A percentile compares a stretch with the other conserved stretches of the same genome.
phyloP scores from a whole-genome alignment of 2,329 filamentous ascomycete species.

The Fusarium sp. region DNA sequence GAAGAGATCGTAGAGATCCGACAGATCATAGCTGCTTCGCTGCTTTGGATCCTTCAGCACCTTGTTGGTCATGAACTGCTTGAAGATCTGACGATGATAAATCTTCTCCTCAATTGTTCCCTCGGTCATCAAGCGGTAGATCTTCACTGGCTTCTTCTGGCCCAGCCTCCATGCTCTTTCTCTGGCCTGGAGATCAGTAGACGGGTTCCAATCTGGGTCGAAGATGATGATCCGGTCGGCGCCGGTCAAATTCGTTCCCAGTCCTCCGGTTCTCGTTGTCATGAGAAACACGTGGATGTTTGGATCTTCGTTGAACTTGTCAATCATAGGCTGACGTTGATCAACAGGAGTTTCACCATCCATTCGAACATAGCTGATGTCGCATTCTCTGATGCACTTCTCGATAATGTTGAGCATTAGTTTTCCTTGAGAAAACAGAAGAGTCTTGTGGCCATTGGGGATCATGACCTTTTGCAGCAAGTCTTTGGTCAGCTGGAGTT shows the following conservation, averaged over 20 bases:
- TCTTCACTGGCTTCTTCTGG: slow-evolving; percentile 94
- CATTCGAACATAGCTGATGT: slow-evolving; percentile 87
- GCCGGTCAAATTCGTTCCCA: slow-evolving; percentile 94
- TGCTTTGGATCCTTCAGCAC: slow-evolving; percentile 95
- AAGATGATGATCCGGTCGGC: slow-evolving; percentile 98
- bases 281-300: slow-evolving; percentile 89
- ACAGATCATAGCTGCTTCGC: slow-evolving; percentile 88
- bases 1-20: slow-evolving; percentile 93
- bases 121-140: slow-evolving; percentile 97
- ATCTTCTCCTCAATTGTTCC: slow-evolving; percentile 99
- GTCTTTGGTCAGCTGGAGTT: slow-evolving; percentile 94
- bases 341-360: slow-evolving; percentile 93
- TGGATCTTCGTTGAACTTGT: slow-evolving; percentile 88
- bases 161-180: slow-evolving; percentile 96
- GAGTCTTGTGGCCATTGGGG: slow-evolving; percentile 88
- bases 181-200: slow-evolving; percentile 93
- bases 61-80: slow-evolving; percentile 97
- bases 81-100: slow-evolving; percentile 98
- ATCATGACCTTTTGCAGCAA: slow-evolving; percentile 87
- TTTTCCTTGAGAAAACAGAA: slow-evolving; percentile 92
- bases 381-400: slow-evolving; percentile 77
- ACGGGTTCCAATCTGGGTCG: slow-evolving; percentile 98
- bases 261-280: slow-evolving; percentile 93
- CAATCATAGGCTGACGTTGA: slow-evolving; percentile 88
- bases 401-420: slow-evolving; percentile 97